Evolutionary conservation across 305 asterid genomes (phyloP), one percentile per base, ranked within the genome.

Genomic region (Fraxinus latifolia): DNA sequence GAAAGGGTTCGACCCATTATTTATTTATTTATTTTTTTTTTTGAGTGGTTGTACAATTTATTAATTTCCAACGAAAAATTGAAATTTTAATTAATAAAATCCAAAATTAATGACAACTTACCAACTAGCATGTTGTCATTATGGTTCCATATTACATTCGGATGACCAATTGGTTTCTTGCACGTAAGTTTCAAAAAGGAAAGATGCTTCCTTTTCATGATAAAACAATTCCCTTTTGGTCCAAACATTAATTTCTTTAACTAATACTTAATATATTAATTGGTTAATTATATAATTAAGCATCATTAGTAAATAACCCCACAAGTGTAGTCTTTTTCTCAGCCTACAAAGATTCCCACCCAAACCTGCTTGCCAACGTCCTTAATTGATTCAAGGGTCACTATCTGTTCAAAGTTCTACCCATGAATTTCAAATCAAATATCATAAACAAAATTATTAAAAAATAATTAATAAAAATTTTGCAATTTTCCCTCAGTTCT

Each of bases 321-420:
- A 58, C 27, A 19, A 58, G 25, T 19, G 21, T 7, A 60, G 70
- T 58, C 14, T 8, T 60, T 12, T 76, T 76, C 67, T 76, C 23
- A 14, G 15, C 23, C 79, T 27, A 47, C 15, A 23, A 14, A 67
- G 32, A 67, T 62, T 79, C 74, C 50, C 5, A 50, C 17, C 33
- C 91, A 84, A 77, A 62, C 12, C 55, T 75, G 5, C 11, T 78
- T 80, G 79, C 85, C 86, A 80, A 88, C 90, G 89, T 85, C 50
- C 80, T 81, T 71, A 81, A 80, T 82, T 81, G 85, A 84, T 79
- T 81, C n/a, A 50, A 44, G 29, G 77, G 90, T 90, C 90, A 4
- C 72, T 42, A 37, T 88, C 90, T 5, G 12, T 9, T 21, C n/a
- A 44, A 74, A 67, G 65, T 50, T 31, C 74, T 78, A 77, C 60